phyloP scores from a whole-genome alignment of 2,329 filamentous ascomycete genomes.

The Fusarium burgessii region DNA sequence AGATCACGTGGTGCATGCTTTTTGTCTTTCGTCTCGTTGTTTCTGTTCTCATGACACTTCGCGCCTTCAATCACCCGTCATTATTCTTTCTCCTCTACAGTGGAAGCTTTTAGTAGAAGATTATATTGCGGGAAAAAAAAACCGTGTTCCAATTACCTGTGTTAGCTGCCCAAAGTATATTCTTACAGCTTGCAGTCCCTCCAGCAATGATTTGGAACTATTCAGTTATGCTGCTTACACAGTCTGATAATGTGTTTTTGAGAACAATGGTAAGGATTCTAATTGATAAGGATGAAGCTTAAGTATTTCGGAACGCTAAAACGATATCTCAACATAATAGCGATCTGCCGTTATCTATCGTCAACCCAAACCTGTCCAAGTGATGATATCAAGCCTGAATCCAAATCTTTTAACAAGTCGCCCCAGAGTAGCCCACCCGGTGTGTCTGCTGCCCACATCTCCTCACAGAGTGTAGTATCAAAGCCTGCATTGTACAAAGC shows the following conservation, averaged over 20 bases:
- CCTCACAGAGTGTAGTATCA: background rate
- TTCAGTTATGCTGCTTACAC: background rate
- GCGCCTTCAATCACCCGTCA: no score
- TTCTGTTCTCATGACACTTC: background rate
- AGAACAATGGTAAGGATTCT: background rate
- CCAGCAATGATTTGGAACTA: background rate
- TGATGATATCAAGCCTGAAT: conserved; percentile 39
- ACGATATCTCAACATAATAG: background rate
- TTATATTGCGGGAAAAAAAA: no score
- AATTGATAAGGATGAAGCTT: no score
- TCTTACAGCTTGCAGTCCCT: background rate
- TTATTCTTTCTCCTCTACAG: no score
- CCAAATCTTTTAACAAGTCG: conserved; percentile 40
- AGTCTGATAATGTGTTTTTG: background rate
- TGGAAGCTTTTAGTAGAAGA: no score
- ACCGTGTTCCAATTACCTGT: no score
- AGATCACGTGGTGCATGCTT: conserved; percentile 16
- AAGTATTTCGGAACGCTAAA: background rate
- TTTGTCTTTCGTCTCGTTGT: background rate
- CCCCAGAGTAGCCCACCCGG: conserved; percentile 39
- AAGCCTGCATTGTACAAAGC: conserved; percentile 6
- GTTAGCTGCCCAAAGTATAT: no score
- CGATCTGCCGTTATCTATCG: background rate
- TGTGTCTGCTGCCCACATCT: conserved; percentile 31
- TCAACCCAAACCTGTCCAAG: conserved; percentile 43